Base-by-base conservation (phyloP, 2,329 filamentous ascomycete genomes). In the Penicillium paneum region DNA sequence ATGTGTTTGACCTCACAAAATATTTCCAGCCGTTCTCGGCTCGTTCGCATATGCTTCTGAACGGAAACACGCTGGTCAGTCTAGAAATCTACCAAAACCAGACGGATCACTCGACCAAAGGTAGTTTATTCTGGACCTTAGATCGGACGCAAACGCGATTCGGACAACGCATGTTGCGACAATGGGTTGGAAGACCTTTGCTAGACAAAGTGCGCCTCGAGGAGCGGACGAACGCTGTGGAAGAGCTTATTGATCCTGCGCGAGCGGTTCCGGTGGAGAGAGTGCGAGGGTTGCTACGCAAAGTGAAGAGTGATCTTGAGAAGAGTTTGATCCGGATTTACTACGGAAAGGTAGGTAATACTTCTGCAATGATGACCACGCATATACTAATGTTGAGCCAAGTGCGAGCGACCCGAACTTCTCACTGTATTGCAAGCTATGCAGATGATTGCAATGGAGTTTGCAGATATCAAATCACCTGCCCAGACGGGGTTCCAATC, bases 21-120 rank as follows among this genome's bases (percentile, higher is more conserved):
- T 96, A 97, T 75, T 99, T 99, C 67, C 88, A 96, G 64, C 91
- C 91, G 2, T 99, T 99, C 75, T 96, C 90, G 64, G 90, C 92
- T 8, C 82, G 92, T 35, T 92, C 93, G 13, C 92, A 97, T 68
- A 97, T 99, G 94, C 79, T 97, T 4, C 79, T 99, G 56, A 97
- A 95, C 68, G 94, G 93, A 41, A 99, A 96, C 51, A 97, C 93
- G 0, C 77, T 99, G 35, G 93, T 91, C 45, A 96, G 91, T 65
- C 81, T 99, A 12, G 94, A 99, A 70, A 91, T 99, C 2, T 99
- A 97, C 69, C 89, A 92, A 57, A 99, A 99, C 62, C 86, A 91
- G 65, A 97, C 93, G 0, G 92, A 97, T 67, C 84, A 92, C 65
- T 83, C 84, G 0, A 84, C 88, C 55, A 92, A 88, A 65, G 94